phyloP scores from a whole-genome alignment of 2,329 filamentous ascomycete species.

The Metarhizium brunneum region DNA sequence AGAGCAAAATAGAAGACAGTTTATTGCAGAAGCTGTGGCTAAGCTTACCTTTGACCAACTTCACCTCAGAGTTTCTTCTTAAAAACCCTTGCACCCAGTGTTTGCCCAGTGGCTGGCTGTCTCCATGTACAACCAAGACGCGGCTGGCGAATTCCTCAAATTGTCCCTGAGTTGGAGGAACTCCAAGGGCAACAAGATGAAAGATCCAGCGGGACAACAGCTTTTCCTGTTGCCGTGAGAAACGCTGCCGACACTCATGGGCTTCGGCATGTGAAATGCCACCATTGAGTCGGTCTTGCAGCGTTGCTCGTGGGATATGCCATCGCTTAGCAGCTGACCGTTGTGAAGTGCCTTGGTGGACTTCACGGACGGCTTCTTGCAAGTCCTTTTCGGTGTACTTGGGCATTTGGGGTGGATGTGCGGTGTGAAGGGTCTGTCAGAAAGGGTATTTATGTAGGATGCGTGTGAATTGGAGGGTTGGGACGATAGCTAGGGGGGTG shows the following conservation, averaged over 20 bases:
- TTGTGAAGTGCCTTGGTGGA: slow-evolving; percentile 9
- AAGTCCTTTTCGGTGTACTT: slow-evolving; percentile 9
- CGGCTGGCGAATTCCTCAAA: slow-evolving; percentile 9
- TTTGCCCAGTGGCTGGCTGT: slow-evolving; percentile 8
- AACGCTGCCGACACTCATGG: slow-evolving; percentile 9
- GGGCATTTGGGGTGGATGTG: slow-evolving; percentile 6
- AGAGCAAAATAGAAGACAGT: not conserved
- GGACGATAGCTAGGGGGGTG: not conserved
- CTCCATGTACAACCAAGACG: slow-evolving; percentile 8
- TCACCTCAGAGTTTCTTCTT: slow-evolving; percentile 8
- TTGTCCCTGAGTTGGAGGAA: slow-evolving; percentile 8
- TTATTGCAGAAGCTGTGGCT: not conserved
- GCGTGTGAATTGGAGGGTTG: not conserved
- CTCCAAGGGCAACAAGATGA: slow-evolving; percentile 7
- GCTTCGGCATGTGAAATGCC: slow-evolving; percentile 9
- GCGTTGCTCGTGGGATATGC: slow-evolving; percentile 9
- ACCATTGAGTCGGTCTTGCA: slow-evolving; percentile 8
- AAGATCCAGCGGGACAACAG: slow-evolving; percentile 8
- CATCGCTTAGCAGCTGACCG: slow-evolving; percentile 9
- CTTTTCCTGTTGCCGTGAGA: slow-evolving; percentile 9
- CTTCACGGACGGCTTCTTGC: slow-evolving; percentile 9
- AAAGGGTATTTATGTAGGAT: not conserved
- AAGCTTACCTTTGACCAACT: slow-evolving; percentile 8
- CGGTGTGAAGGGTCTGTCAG: not conserved
- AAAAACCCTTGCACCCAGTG: slow-evolving; percentile 10